Percentiles rank a stretch among this genome's conserved stretches.
phyloP scores from a whole-genome alignment of 2,329 filamentous ascomycete genomes.

The Aspergillus uvarum region DNA sequence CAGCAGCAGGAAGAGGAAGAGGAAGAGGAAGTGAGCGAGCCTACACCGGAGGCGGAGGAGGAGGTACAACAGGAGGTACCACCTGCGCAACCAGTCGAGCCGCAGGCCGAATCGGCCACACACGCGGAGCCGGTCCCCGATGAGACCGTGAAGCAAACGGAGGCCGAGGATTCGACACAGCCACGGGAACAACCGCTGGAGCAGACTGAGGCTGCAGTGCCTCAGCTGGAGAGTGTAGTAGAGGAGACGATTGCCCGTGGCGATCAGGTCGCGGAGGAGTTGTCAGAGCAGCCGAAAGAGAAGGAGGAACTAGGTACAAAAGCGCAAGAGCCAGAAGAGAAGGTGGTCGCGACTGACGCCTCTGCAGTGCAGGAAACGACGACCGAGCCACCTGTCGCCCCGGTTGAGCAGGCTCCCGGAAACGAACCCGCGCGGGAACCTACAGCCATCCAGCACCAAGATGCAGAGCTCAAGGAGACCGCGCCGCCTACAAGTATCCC shows the following conservation, averaged over 20 bases:
- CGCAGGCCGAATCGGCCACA: constrained; percentile 11
- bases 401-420: constrained; percentile 26
- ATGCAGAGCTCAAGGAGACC: constrained; percentile 23
- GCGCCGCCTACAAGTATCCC: constrained; percentile 20
- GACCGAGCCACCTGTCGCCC: constrained; percentile 20
- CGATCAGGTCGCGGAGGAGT: constrained; percentile 1
- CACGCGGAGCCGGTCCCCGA: constrained; percentile 13
- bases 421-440: constrained; percentile 12
- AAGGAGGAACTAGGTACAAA: constrained; percentile 3
- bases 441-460: constrained; percentile 15
- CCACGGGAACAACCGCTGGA: constrained; percentile 11
- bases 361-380: constrained; percentile 6
- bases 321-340: constrained; percentile 1
- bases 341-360: neutral
- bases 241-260: constrained; percentile 12
- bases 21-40: neutral
- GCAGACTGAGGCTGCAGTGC: constrained; percentile 10
- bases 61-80: constrained; percentile 18
- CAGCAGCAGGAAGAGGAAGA: too few species aligned
- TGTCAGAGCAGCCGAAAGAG: constrained; percentile 1
- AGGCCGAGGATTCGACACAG: constrained; percentile 11
- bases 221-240: constrained; percentile 11
- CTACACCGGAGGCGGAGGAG: constrained; percentile 5
- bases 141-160: constrained; percentile 7
- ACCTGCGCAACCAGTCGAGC: neutral